These are phyloP conservation scores for Phaeosphaeriaceae sp. DNA, from an alignment of 2,329 filamentous ascomycete species.

Conservation along the genomic window DNA sequence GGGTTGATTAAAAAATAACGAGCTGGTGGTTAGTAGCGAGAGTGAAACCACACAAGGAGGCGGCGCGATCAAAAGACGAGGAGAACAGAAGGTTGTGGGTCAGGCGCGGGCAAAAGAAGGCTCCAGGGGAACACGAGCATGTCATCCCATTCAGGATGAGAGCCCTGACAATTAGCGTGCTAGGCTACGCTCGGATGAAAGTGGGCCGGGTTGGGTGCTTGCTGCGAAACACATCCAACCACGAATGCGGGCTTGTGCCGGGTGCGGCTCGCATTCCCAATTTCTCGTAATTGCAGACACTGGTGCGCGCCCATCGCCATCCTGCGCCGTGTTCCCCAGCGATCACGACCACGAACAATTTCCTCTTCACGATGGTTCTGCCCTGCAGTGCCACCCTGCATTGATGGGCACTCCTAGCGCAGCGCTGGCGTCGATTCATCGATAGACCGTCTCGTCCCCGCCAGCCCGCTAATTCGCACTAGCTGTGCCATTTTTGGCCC, in stretches of 20 bases:
- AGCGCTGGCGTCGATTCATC: neutral
- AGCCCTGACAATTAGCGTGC: neutral
- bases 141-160: neutral
- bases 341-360: neutral
- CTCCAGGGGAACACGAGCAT: slow-evolving; percentile 4
- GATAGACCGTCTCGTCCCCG: neutral
- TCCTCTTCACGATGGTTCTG: neutral
- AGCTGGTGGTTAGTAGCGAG: slow-evolving; percentile 10
- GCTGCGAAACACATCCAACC: slow-evolving; percentile 1
- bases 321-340: neutral
- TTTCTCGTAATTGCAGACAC: neutral
- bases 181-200: neutral
- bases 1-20: slow-evolving; percentile 6
- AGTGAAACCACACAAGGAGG: slow-evolving; percentile 4
- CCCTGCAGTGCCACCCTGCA: slow-evolving; percentile 12
- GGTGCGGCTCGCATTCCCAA: neutral
- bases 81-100: neutral
- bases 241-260: neutral
- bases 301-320: neutral
- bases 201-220: neutral
- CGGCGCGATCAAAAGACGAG: slow-evolving; percentile 10
- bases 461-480: neutral
- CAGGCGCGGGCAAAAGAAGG: neutral
- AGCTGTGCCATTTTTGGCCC: slow-evolving; percentile 1
- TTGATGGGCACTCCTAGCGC: slow-evolving; percentile 3